Conservation (phyloP, 1,139 yeast genomes). For the Candida sp. region DNA sequence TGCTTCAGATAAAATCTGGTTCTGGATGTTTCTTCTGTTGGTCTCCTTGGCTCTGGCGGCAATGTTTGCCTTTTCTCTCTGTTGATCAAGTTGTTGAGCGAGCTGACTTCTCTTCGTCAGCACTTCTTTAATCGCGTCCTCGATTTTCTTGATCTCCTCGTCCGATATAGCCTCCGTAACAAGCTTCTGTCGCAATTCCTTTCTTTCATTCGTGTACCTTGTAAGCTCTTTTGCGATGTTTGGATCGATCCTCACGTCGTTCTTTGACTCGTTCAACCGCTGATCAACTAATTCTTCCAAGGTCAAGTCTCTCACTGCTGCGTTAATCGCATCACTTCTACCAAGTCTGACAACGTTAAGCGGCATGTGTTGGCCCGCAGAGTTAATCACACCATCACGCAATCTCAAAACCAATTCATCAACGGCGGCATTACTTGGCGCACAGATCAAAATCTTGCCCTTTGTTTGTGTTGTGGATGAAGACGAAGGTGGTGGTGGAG, state of each 20-base stretch:
- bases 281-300: conserved; percentile 87
- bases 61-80: conserved; percentile 72
- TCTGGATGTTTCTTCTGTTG: conserved; percentile 76
- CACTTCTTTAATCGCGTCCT: conserved; percentile 53
- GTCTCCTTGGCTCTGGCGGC: conserved; percentile 78
- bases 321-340: conserved; percentile 85
- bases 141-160: conserved; percentile 47
- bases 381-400: conserved; percentile 67
- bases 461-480: background rate
- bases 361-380: conserved; percentile 57
- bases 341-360: conserved; percentile 92
- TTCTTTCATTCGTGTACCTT: conserved; percentile 54
- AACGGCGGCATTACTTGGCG: conserved; percentile 99
- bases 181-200: conserved; percentile 45
- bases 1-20: conserved; percentile 72
- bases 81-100: conserved; percentile 77
- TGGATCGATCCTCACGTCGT: conserved; percentile 39
- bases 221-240: conserved; percentile 56
- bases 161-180: conserved; percentile 34
- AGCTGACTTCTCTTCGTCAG: conserved; percentile 66
- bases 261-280: conserved; percentile 49
- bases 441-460: conserved; percentile 77
- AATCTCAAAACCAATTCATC: conserved; percentile 94
- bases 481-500: background rate
- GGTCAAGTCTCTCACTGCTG: conserved; percentile 81